Percentiles rank a stretch among this genome's conserved stretches.
Evolutionary conservation across 306 rosid genomes (phyloP).

Genomic region (Pachyrhizus erosus): DNA sequence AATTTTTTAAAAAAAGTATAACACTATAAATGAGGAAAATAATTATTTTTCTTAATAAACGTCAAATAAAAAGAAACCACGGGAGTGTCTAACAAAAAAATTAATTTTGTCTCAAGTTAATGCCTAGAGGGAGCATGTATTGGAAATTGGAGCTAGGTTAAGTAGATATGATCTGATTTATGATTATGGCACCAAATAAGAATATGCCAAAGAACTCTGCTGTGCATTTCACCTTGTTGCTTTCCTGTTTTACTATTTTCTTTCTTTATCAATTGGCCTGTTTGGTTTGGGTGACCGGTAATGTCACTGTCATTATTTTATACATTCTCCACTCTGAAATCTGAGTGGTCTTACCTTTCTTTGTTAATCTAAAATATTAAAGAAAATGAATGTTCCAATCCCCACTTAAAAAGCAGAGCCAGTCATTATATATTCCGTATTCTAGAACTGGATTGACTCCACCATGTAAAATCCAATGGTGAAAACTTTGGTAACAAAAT

Average conservation of each 20-base stretch:
- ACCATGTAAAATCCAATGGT: slow-evolving; percentile 33
- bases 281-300: slow-evolving; percentile 41
- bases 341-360: slow-evolving; percentile 31
- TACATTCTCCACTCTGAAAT: slow-evolving; percentile 45
- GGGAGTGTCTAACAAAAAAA: neutral
- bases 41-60: too few relatives aligned
- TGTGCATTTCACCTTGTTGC: slow-evolving; percentile 37
- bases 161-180: slow-evolving; percentile 1
- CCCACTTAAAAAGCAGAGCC: slow-evolving; percentile 34
- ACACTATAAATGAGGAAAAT: neutral
- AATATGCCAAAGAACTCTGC: slow-evolving; percentile 39
- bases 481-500: slow-evolving; percentile 20
- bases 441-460: slow-evolving; percentile 32
- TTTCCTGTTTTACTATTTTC: slow-evolving; percentile 20
- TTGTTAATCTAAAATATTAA: slow-evolving; percentile 18
- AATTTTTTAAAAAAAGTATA: neutral
- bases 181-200: slow-evolving; percentile 25
- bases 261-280: slow-evolving; percentile 26
- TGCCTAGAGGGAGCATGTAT: slow-evolving; percentile 8
- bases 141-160: slow-evolving; percentile 47
- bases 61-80: neutral
- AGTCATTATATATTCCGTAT: slow-evolving; percentile 8
- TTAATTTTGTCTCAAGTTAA: neutral
- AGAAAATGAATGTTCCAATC: slow-evolving; percentile 37
- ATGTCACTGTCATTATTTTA: slow-evolving; percentile 45